Conservation (phyloP, 2,329 filamentous ascomycete species). For the Fusarium transvaalense region DNA sequence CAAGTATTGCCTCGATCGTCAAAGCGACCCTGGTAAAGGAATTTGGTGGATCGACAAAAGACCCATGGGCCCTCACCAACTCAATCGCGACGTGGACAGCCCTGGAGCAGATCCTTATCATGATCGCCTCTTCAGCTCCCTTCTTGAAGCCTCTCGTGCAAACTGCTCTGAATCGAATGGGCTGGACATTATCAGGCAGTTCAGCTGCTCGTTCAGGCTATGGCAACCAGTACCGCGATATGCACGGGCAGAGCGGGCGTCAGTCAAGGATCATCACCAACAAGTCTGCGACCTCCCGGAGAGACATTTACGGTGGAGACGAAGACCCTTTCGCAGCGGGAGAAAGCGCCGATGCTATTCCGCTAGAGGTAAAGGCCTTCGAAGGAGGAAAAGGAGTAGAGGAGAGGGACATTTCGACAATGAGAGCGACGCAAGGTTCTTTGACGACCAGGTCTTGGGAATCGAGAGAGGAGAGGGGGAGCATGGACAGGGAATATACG, state of each 20-base stretch:
- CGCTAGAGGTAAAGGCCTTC: constrained; percentile 6
- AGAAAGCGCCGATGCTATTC: constrained; percentile 13
- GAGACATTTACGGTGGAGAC: constrained; percentile 9
- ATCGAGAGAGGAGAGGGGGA: constrained; percentile 12
- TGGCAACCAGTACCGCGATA: neutral
- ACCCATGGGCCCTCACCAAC: constrained; percentile 26
- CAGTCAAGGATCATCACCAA: constrained; percentile 7
- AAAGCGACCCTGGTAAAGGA: constrained; percentile 28
- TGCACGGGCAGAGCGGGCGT: neutral
- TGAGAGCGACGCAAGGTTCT: neutral
- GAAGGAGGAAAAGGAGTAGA: neutral
- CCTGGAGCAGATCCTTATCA: constrained; percentile 29
- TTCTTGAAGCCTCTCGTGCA: constrained; percentile 19
- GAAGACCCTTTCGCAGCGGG: constrained; percentile 18
- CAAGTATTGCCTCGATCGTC: constrained; percentile 15
- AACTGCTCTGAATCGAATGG: constrained; percentile 3
- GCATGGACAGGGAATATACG: constrained; percentile 15
- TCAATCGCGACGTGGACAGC: constrained; percentile 28
- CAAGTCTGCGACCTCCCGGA: constrained; percentile 6
- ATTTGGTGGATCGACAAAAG: constrained; percentile 11
- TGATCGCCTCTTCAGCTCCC: constrained; percentile 25
- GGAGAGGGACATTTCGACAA: neutral
- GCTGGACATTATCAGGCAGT: constrained; percentile 19
- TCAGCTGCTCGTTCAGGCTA: constrained; percentile 16
- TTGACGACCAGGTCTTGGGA: constrained; percentile 12